Base-by-base conservation (phyloP, 2,329 filamentous ascomycete species). In the Cladosporium sp. region DNA sequence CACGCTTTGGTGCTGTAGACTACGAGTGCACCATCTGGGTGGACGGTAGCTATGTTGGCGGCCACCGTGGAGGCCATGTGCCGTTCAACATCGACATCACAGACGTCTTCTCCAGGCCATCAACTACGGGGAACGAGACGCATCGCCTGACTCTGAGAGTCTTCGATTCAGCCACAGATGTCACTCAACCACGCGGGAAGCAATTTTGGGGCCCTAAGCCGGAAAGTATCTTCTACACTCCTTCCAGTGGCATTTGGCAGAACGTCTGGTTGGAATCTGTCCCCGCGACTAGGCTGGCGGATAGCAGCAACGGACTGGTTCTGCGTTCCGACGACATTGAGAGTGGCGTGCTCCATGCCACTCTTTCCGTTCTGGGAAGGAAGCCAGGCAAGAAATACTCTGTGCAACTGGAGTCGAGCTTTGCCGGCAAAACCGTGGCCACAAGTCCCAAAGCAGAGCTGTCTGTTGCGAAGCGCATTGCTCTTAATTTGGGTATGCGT, bases 231-330 rank as follows among this genome's bases (percentile, higher is more conserved):
- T 88, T 85, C 64, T 88, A 88, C 62, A 81, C 80, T 0, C 80
- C 85, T 0, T 88, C 84, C 62, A 84, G 81, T 29, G 85, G 85
- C 4, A 87, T 88, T 55, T 88, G 85, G 85, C 84, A 87, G 61
- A 77, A 76, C 15, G 84, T 88, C 0, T 88, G 84, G 84, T 68
- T 88, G 2, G 80, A 83, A 55, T 72, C 72, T 35, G 78, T 81
- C 2, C 79, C 80, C 1, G 50, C 64, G 0, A 69, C 72, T 4
- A 69, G 78, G 11, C 71, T 83, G 43, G 79, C 73, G 3, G 75
- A 81, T 54, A 76, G 77, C 57, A 78, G 75, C 56, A 66, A 72
- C 2, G 82, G 83, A 1, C 85, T 82, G 0, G 70, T 85, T 7
- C 60, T 83, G 27, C 70, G 69, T 29, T 76, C 78, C 2, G 73